These are phyloP conservation scores for Rehmannia glutinosa DNA, from an alignment of 257 asterid species.

Conservation along the genomic window DNA sequence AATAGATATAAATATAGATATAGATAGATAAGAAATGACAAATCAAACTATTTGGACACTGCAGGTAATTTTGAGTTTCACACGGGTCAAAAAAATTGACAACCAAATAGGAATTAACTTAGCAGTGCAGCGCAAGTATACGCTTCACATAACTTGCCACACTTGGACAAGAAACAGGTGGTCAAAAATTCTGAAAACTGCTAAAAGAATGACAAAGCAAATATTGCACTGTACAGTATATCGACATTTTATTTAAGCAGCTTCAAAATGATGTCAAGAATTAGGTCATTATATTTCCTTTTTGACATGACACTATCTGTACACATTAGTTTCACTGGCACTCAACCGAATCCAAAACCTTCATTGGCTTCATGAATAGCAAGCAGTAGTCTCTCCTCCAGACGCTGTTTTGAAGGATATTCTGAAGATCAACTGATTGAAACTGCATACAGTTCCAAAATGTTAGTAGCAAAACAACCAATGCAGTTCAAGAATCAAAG, in stretches of 20 bases:
- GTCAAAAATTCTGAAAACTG: background rate
- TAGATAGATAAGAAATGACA: no score
- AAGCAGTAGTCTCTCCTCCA: constrained; percentile 81
- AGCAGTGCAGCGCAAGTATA: no score
- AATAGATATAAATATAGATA: no score
- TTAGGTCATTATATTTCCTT: background rate
- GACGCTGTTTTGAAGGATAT: constrained; percentile 76
- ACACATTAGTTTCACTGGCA: constrained; percentile 9
- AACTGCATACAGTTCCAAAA: constrained; percentile 46
- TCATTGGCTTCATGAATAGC: constrained; percentile 94
- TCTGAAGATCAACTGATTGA: constrained; percentile 91
- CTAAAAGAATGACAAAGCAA: constrained; percentile 21
- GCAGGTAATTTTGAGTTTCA: no score
- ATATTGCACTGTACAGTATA: constrained; percentile 31
- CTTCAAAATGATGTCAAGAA: constrained; percentile 18
- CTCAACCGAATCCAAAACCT: constrained; percentile 90
- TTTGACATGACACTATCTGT: constrained; percentile 16
- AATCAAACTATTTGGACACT: no score
- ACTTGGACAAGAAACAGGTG: no score
- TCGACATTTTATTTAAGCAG: constrained; percentile 22
- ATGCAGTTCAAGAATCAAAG: background rate
- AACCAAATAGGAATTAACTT: no score
- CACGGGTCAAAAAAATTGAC: no score
- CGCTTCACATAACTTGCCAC: no score
- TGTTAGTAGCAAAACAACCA: background rate